Base-by-base conservation (phyloP, 1,284 basidiomycete genomes). In the Mycosarcoma maydis region DNA sequence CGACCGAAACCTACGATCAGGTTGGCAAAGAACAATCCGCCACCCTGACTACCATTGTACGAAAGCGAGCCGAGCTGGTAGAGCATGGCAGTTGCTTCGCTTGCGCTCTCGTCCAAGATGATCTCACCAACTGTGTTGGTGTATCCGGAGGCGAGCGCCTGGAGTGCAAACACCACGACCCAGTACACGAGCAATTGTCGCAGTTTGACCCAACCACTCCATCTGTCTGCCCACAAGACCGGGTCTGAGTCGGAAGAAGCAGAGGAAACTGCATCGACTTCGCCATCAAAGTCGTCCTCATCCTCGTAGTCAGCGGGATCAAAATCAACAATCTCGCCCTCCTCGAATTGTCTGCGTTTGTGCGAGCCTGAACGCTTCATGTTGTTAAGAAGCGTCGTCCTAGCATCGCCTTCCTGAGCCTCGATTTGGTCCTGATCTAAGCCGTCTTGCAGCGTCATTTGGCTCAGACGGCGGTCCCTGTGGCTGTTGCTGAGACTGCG, bases 111-210 rank as follows among this genome's bases (percentile, higher is more conserved):
- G 39, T 57, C 52, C 4, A 10, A 20, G 5, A 57, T 59, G 50
- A 71, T 51, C 6, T 17, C 14, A 3, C 17, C 19, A 23, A 70
- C 57, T 1, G 58, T 51, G 46, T 62, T 67, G 41, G 56, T 55
- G 52, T 70, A 75, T 14, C 72, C 70, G 5, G 72, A 61, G 19
- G 53, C 65, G 6, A 75, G 49, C 6, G 64, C 66, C 43, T 75
- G 70, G 10, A 75, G 39, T 3, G 60, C 37, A 40, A 75, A 64
- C 17, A 73, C 16, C 14, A 37, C 50, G 27, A 73, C 34, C 52
- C 53, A 60, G 43, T 50, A 57, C 0, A 53, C 40, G 3, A 62
- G 46, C 32, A 75, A 13, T 39, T 73, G 72, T 27, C 45, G 29
- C 11, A 56, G 3, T 44, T 75, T 75, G 8, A 47, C 38, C 44